Evolutionary conservation across 2,329 filamentous ascomycete species (phyloP).

Genomic region (Fusarium liriodendri): DNA sequence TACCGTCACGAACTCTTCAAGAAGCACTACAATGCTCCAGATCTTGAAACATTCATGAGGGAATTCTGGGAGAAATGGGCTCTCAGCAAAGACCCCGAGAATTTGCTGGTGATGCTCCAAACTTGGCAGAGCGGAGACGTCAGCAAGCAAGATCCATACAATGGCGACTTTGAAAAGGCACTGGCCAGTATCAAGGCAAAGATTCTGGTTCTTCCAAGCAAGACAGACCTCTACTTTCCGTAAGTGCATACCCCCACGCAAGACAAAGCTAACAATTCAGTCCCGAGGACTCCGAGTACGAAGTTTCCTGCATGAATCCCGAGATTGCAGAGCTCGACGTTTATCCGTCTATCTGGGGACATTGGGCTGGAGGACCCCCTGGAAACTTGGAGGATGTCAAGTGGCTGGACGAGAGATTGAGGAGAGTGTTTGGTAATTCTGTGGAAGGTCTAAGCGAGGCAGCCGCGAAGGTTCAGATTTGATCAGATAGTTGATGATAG

Average conservation of each 20-base stretch:
- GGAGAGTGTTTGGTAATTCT: constrained; percentile 24
- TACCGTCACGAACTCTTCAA: constrained; percentile 79
- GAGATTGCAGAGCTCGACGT: constrained; percentile 49
- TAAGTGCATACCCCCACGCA: constrained; percentile 2
- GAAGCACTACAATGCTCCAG: constrained; percentile 70
- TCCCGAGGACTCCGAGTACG: constrained; percentile 81
- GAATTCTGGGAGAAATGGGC: constrained; percentile 84
- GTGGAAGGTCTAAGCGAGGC: background rate
- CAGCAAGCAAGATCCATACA: constrained; percentile 75
- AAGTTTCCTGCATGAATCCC: constrained; percentile 65
- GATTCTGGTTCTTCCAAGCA: constrained; percentile 75
- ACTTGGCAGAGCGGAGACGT: constrained; percentile 83
- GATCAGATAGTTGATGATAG: background rate
- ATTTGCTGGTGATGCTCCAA: constrained; percentile 78
- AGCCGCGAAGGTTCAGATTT: background rate
- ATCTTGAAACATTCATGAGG: constrained; percentile 79
- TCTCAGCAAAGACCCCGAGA: constrained; percentile 78
- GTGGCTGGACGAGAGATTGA: constrained; percentile 71
- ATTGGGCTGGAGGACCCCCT: constrained; percentile 75
- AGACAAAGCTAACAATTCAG: constrained; percentile 8
- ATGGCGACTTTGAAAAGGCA: constrained; percentile 72
- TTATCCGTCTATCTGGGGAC: constrained; percentile 57
- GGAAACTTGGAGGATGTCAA: constrained; percentile 76
- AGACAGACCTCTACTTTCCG: constrained; percentile 85
- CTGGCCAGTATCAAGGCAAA: constrained; percentile 79